These are phyloP conservation scores for Pouteria glomerata DNA, from an alignment of 148 eudicot genomes.

Conservation along the genomic window DNA sequence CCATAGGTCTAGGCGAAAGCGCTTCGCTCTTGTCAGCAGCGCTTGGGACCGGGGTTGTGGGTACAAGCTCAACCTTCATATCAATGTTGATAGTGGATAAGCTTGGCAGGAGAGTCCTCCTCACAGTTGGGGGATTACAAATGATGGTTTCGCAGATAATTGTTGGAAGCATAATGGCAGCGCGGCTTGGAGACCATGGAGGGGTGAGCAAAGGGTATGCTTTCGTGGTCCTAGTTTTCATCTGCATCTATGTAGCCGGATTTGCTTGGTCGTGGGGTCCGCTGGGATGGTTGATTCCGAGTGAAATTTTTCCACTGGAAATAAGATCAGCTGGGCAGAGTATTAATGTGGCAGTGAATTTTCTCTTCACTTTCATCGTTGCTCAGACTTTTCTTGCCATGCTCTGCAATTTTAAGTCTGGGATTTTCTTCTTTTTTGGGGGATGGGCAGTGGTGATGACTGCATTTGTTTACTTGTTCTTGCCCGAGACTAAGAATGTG, in stretches of 20 bases:
- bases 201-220: constrained; percentile 25
- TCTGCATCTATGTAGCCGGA: constrained; percentile 31
- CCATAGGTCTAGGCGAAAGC: constrained; percentile 11
- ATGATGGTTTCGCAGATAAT: constrained; percentile 6
- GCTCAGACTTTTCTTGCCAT: constrained; percentile 33
- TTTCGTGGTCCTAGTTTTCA: constrained; percentile 19
- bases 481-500: constrained; percentile 48
- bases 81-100: constrained; percentile 20
- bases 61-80: constrained; percentile 15
- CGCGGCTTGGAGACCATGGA: constrained; percentile 10
- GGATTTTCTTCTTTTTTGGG: constrained; percentile 45
- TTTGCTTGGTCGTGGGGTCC: constrained; percentile 53
- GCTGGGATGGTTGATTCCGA: constrained; percentile 34
- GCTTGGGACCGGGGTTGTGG: constrained; percentile 22
- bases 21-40: constrained; percentile 31
- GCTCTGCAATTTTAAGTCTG: constrained; percentile 37
- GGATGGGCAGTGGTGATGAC: constrained; percentile 48
- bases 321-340: constrained; percentile 42
- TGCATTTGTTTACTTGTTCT: constrained; percentile 28
- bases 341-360: constrained; percentile 29
- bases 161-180: constrained; percentile 4
- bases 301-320: constrained; percentile 48
- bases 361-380: constrained; percentile 28
- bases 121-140: constrained; percentile 31
- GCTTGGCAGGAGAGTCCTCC: constrained; percentile 10